Evolutionary conservation across 176 grass and related monocot genomes (phyloP).

Genomic region (Neostapfia colusana): DNA sequence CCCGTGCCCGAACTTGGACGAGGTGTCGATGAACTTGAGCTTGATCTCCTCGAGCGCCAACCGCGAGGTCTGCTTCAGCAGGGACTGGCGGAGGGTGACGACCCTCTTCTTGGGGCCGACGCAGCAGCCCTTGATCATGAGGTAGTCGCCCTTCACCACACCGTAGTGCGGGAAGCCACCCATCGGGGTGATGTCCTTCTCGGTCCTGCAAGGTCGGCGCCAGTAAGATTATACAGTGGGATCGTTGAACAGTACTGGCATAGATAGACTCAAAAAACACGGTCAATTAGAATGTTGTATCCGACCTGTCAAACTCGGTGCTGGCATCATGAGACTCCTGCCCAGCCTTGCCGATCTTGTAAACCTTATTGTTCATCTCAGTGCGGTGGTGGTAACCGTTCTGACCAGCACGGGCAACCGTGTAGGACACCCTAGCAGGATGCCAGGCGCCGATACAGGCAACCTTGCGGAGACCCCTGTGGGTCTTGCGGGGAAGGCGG

Average conservation of each 20-base stretch:
- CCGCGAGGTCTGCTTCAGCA: constrained; percentile 87
- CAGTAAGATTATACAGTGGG: not conserved
- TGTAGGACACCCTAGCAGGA: constrained; percentile 93
- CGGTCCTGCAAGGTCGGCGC: constrained; percentile 47
- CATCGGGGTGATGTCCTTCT: constrained; percentile 96
- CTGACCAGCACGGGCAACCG: constrained; percentile 92
- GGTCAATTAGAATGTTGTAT: not conserved
- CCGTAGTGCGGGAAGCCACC: constrained; percentile 94
- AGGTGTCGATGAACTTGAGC: constrained; percentile 94
- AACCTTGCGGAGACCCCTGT: constrained; percentile 97
- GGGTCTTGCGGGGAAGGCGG: constrained; percentile 92
- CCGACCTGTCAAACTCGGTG: constrained; percentile 83
- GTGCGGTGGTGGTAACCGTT: constrained; percentile 97
- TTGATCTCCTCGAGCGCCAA: constrained; percentile 92
- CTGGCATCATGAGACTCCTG: constrained; percentile 62
- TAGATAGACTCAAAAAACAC: not conserved
- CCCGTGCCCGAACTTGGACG: constrained; percentile 91
- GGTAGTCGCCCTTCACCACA: constrained; percentile 81
- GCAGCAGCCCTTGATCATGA: constrained; percentile 93
- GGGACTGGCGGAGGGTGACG: constrained; percentile 80
- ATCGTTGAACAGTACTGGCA: not conserved
- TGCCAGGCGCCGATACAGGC: constrained; percentile 99
- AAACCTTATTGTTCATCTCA: constrained; percentile 96
- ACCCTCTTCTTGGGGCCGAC: constrained; percentile 96
- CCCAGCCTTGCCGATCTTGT: constrained; percentile 85